Evolutionary conservation across 345 rosid genomes (phyloP).

Genomic region (Hibiscus trionum): DNA sequence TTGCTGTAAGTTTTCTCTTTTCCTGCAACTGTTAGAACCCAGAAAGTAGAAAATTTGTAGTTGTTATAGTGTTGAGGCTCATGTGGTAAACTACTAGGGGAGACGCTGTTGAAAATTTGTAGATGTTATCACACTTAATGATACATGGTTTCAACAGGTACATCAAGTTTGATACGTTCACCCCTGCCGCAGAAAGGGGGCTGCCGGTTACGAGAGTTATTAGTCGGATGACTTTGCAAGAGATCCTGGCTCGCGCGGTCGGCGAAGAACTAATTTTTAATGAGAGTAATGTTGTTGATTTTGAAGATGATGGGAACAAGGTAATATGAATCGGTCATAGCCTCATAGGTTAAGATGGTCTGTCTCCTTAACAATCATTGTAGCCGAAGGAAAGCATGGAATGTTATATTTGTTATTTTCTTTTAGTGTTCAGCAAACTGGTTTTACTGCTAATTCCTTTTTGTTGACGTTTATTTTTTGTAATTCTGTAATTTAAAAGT

Average conservation of each 20-base stretch:
- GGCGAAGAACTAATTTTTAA: constrained; percentile 74
- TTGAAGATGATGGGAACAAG: constrained; percentile 75
- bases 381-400: not conserved
- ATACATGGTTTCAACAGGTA: constrained; percentile 50
- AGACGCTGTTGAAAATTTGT: not conserved
- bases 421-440: constrained; percentile 7
- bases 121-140: constrained; percentile 15
- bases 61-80: not conserved
- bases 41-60: not conserved
- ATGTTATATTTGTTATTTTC: not conserved
- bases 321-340: constrained; percentile 25
- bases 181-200: constrained; percentile 81
- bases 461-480: constrained; percentile 5
- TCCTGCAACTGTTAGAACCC: not conserved
- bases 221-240: constrained; percentile 86
- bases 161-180: constrained; percentile 89
- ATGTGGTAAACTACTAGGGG: not conserved
- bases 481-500: constrained; percentile 18
- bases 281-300: constrained; percentile 73
- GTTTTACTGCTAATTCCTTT: not conserved
- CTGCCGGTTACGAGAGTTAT: constrained; percentile 91
- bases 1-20: not conserved
- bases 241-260: constrained; percentile 66
- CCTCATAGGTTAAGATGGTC: not conserved
- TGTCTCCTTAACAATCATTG: not conserved